Conservation (phyloP, 2,329 filamentous ascomycete species). For the Botrytis paeoniae region DNA sequence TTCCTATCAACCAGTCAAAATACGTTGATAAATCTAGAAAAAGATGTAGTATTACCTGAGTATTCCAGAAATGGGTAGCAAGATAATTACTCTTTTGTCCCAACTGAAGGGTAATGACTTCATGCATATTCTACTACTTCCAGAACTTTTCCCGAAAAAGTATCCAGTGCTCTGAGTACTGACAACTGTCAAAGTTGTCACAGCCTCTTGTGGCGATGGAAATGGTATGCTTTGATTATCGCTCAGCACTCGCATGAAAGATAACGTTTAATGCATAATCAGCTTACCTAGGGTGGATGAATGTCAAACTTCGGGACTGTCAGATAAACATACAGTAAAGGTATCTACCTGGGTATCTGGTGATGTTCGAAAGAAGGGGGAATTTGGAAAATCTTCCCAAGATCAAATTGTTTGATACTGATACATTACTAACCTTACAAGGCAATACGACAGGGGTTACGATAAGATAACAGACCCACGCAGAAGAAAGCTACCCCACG, state of each 20-base stretch:
- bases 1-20: slow-evolving; percentile 57
- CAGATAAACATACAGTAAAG: neutral
- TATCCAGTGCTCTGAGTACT: neutral
- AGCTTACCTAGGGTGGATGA: neutral
- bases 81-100: slow-evolving; percentile 91
- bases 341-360: neutral
- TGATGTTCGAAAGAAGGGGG: neutral
- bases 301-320: neutral
- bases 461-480: slow-evolving; percentile 15
- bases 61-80: slow-evolving; percentile 96
- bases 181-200: slow-evolving; percentile 2
- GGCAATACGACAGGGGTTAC: neutral
- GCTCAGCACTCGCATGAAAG: slow-evolving; percentile 16
- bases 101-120: slow-evolving; percentile 91
- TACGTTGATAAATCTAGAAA: too few species aligned
- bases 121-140: slow-evolving; percentile 63
- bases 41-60: slow-evolving; percentile 57
- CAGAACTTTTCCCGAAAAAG: neutral
- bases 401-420: slow-evolving; percentile 13
- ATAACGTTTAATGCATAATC: neutral
- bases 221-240: neutral
- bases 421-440: neutral
- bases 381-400: neutral
- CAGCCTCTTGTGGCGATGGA: neutral
- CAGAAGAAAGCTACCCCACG: neutral